Evolutionary conservation across 306 rosid genomes (phyloP).

Genomic region (Vachellia pachyceras): DNA sequence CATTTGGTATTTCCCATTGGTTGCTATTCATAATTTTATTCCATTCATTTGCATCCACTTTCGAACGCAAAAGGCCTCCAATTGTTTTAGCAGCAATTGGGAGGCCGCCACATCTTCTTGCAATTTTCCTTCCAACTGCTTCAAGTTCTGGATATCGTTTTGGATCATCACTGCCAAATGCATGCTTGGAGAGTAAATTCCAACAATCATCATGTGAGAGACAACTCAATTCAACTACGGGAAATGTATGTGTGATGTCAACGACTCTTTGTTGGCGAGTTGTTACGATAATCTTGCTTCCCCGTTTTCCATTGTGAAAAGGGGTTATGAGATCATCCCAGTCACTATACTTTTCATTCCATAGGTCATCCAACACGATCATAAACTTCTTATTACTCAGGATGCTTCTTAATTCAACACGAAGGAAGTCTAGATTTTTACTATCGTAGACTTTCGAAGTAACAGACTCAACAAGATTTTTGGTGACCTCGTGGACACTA

Average conservation of each 20-base stretch:
- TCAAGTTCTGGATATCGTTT: slow-evolving; percentile 18
- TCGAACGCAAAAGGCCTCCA: background rate
- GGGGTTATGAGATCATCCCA: slow-evolving; percentile 48
- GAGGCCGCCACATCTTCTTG: slow-evolving; percentile 52
- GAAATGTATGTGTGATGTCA: slow-evolving; percentile 42
- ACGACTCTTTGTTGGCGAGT: slow-evolving; percentile 49
- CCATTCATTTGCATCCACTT: too few species aligned
- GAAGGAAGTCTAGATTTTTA: slow-evolving; percentile 51
- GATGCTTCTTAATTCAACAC: slow-evolving; percentile 41
- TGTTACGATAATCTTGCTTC: slow-evolving; percentile 55
- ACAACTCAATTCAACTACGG: slow-evolving; percentile 30
- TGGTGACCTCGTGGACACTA: slow-evolving; percentile 43
- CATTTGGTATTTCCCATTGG: too few species aligned
- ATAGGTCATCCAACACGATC: slow-evolving; percentile 59
- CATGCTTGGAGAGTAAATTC: slow-evolving; percentile 49
- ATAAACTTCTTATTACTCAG: slow-evolving; percentile 44
- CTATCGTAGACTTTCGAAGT: background rate
- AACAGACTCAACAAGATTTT: slow-evolving; percentile 43
- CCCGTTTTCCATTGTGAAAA: slow-evolving; percentile 38
- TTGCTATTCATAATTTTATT: too few species aligned
- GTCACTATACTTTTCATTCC: slow-evolving; percentile 51
- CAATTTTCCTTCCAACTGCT: slow-evolving; percentile 45
- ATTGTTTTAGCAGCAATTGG: slow-evolving; percentile 55
- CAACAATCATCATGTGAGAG: slow-evolving; percentile 47
- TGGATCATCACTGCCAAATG: slow-evolving; percentile 28